Evolutionary conservation across 306 rosid genomes (phyloP).

Genomic region (Sindora glabra): DNA sequence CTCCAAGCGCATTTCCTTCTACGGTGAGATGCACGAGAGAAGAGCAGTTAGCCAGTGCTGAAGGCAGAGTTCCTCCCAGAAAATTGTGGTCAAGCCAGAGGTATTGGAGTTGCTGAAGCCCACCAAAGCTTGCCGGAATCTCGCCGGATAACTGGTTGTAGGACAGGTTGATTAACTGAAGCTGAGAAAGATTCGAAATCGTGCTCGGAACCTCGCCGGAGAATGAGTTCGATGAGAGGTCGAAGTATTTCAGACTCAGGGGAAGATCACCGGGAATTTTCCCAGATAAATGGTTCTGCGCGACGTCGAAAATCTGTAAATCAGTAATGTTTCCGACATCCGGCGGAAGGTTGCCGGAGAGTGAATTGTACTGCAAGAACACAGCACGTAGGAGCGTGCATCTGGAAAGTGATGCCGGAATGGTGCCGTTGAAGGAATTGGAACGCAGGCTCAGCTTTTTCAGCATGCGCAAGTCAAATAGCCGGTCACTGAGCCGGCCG

Average conservation of each 20-base stretch:
- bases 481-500: conserved; percentile 57
- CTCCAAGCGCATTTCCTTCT: conserved; percentile 66
- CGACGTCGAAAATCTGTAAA: conserved; percentile 55
- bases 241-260: conserved; percentile 40
- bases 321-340: conserved; percentile 58
- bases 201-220: conserved; percentile 67
- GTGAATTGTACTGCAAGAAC: conserved; percentile 64
- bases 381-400: conserved; percentile 56
- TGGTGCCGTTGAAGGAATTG: conserved; percentile 66
- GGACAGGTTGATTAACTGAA: conserved; percentile 78
- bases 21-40: conserved; percentile 76
- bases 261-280: conserved; percentile 47
- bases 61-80: conserved; percentile 69
- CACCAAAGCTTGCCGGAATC: conserved; percentile 74
- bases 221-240: conserved; percentile 71
- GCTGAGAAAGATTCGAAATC: conserved; percentile 40
- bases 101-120: conserved; percentile 63
- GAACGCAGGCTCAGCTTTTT: conserved; percentile 70
- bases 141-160: conserved; percentile 60
- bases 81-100: conserved; percentile 85
- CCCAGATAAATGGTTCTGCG: conserved; percentile 71
- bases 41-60: conserved; percentile 79
- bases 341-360: conserved; percentile 63
- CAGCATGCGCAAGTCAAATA: conserved; percentile 49
- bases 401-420: conserved; percentile 56